A percentile compares a stretch with the other conserved stretches of the same genome.
Conservation (phyloP, 2,329 filamentous ascomycete species). For the Macrophomina phaseolina region DNA sequence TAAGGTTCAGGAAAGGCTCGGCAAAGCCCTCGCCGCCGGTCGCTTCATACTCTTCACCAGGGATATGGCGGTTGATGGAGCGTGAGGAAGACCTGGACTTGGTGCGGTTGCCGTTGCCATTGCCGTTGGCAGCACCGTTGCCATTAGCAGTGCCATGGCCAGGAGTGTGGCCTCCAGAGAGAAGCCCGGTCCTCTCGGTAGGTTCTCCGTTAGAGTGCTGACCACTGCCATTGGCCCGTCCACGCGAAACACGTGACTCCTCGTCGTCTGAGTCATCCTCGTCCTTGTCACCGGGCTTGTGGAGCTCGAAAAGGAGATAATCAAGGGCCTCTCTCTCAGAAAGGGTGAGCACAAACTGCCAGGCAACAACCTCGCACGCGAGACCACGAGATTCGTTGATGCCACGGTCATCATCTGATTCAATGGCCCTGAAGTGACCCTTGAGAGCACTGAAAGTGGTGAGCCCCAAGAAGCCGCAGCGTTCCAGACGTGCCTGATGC, state of each 20-base stretch:
- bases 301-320: constrained; percentile 75
- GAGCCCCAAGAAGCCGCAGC: not conserved
- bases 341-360: constrained; percentile 74
- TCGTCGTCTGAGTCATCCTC: constrained; percentile 29
- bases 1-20: constrained; percentile 76
- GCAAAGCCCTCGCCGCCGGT: constrained; percentile 66
- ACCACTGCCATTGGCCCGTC: constrained; percentile 18
- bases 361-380: constrained; percentile 81
- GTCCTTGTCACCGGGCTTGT: constrained; percentile 40
- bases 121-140: constrained; percentile 33
- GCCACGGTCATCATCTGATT: constrained; percentile 65
- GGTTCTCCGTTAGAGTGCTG: constrained; percentile 7
- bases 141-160: constrained; percentile 46
- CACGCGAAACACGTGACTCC: constrained; percentile 28
- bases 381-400: constrained; percentile 72
- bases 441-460: constrained; percentile 65
- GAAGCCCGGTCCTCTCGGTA: constrained; percentile 28
- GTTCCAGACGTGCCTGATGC: not conserved
- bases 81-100: constrained; percentile 49
- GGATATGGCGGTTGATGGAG: constrained; percentile 34
- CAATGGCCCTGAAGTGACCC: constrained; percentile 72
- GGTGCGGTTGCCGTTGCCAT: constrained; percentile 10
- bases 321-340: constrained; percentile 76
- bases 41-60: constrained; percentile 35
- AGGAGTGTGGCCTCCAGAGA: constrained; percentile 18